These are phyloP conservation scores for Kalanchoe fedtschenkoi DNA, from an alignment of 164 flowering plant species.

Conservation along the genomic window DNA sequence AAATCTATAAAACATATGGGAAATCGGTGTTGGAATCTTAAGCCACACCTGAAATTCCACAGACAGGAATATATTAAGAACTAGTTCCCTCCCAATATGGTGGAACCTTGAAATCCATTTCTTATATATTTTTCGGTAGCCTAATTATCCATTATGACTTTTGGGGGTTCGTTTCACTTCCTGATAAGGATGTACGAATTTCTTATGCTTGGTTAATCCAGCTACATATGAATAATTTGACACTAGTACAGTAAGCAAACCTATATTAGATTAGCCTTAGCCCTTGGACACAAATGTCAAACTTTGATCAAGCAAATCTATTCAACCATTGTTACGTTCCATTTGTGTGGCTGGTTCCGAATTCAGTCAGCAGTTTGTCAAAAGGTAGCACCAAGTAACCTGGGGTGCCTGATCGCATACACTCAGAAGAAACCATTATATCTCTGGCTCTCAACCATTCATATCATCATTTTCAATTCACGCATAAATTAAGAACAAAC, in stretches of 20 bases:
- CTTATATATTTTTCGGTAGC: constrained; percentile 1
- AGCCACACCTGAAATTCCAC: constrained; percentile 3
- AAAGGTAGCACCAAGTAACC: too few species aligned
- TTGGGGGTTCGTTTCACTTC: not conserved
- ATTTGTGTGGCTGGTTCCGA: too few species aligned
- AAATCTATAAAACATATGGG: not conserved
- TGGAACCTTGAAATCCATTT: not conserved
- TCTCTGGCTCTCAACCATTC: too few species aligned
- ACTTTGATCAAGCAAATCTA: too few species aligned
- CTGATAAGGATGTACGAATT: not conserved
- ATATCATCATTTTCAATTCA: too few species aligned
- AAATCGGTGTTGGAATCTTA: not conserved
- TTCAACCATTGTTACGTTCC: too few species aligned
- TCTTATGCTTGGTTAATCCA: not conserved
- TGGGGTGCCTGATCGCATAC: too few species aligned
- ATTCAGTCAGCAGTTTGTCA: too few species aligned
- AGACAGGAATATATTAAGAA: not conserved
- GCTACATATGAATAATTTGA: not conserved
- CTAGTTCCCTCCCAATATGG: not conserved
- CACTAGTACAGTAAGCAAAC: constrained; percentile 61
- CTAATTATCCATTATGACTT: constrained; percentile 2
- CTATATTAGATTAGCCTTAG: too few species aligned
- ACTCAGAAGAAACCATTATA: too few species aligned
- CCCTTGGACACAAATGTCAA: too few species aligned
- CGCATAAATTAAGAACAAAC: too few species aligned